These are phyloP conservation scores for Claviceps humidiphila DNA, from an alignment of 2,329 filamentous ascomycete species.

Conservation along the genomic window DNA sequence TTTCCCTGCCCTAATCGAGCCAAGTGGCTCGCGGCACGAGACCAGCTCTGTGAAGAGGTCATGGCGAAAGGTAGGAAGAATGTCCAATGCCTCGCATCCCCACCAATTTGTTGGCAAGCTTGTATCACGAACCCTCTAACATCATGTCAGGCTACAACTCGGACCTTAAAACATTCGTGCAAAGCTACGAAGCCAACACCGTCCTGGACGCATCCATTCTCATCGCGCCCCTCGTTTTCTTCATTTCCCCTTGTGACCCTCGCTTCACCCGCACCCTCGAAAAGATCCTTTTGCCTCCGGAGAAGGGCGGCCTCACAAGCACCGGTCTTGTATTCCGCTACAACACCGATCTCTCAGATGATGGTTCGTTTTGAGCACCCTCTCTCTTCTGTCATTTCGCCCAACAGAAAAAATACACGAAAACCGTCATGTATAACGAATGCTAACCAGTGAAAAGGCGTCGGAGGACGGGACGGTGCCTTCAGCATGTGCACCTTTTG, in stretches of 20 bases:
- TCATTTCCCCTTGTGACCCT: slow-evolving; percentile 65
- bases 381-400: neutral
- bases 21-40: slow-evolving; percentile 53
- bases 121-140: neutral
- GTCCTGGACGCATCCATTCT: slow-evolving; percentile 62
- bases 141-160: slow-evolving; percentile 40
- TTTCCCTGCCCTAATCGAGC: slow-evolving; percentile 58
- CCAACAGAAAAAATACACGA: neutral
- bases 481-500: slow-evolving; percentile 78
- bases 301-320: slow-evolving; percentile 63
- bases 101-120: neutral
- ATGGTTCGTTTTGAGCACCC: slow-evolving; percentile 33
- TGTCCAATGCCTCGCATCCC: neutral
- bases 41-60: slow-evolving; percentile 58
- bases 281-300: slow-evolving; percentile 55
- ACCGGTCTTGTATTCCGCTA: slow-evolving; percentile 67
- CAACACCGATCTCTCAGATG: slow-evolving; percentile 53
- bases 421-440: neutral
- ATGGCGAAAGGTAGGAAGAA: slow-evolving; percentile 49
- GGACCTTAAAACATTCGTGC: slow-evolving; percentile 55
- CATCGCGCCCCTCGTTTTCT: slow-evolving; percentile 68
- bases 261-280: slow-evolving; percentile 62
- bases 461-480: slow-evolving; percentile 61
- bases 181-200: slow-evolving; percentile 61
- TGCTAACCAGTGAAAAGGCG: slow-evolving; percentile 30